A percentile compares a stretch with the other conserved stretches of the same genome.
Evolutionary conservation across 495 filamentous ascomycete genomes (phyloP).

Genomic region (Trichoderma orchidacearum): DNA sequence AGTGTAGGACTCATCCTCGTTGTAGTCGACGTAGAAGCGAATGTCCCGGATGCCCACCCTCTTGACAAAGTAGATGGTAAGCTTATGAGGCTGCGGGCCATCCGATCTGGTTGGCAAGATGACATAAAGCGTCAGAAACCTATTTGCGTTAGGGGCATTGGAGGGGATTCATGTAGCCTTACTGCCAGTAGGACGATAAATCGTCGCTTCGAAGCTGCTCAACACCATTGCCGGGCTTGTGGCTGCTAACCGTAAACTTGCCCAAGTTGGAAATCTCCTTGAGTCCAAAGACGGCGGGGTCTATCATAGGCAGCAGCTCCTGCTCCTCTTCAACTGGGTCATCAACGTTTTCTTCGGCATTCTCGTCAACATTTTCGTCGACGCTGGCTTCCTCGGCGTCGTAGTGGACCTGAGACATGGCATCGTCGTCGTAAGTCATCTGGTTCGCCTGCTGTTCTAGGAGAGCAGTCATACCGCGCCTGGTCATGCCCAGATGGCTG

Average conservation of each 20-base stretch:
- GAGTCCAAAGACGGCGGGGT: conserved; percentile 37
- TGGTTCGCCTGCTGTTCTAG: neutral
- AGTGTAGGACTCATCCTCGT: conserved; percentile 90
- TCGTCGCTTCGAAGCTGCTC: conserved; percentile 72
- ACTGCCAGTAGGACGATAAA: conserved; percentile 80
- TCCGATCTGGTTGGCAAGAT: conserved; percentile 68
- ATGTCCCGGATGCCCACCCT: conserved; percentile 73
- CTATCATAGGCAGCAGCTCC: conserved; percentile 5
- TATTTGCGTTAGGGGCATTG: neutral
- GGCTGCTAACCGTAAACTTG: conserved; percentile 80
- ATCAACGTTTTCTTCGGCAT: conserved; percentile 9
- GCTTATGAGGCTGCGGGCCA: conserved; percentile 86
- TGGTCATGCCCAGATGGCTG: neutral
- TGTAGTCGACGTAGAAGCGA: conserved; percentile 80
- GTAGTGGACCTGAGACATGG: neutral
- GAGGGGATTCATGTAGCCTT: conserved; percentile 10
- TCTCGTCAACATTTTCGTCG: conserved; percentile 3
- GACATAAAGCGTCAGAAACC: conserved; percentile 5
- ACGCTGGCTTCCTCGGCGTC: conserved; percentile 1
- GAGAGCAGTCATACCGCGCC: neutral
- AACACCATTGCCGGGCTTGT: conserved; percentile 84
- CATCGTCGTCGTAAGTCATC: neutral
- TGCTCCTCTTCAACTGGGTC: conserved; percentile 4
- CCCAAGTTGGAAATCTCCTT: conserved; percentile 93
- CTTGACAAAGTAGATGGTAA: conserved; percentile 92